These are phyloP conservation scores for Fimicolochytrium jonesii DNA, from an alignment of 192 early-diverging fungal species.

Conservation along the genomic window DNA sequence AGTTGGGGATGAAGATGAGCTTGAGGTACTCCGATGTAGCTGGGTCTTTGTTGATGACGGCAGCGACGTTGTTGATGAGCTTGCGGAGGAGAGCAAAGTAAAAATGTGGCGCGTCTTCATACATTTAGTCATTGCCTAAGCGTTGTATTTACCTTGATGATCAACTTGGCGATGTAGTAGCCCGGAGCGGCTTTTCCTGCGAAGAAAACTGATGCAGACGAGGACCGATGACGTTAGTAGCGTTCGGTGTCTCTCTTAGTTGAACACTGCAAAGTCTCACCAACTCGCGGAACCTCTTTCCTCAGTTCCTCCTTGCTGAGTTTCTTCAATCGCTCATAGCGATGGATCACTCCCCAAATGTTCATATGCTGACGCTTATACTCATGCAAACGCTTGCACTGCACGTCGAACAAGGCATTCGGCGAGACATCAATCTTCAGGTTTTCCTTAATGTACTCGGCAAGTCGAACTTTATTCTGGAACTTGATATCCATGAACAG, in stretches of 20 bases:
- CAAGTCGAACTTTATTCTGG: constrained; percentile 84
- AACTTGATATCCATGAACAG: constrained; percentile 89
- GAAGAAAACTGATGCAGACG: constrained; percentile 90
- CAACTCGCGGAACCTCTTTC: constrained; percentile 72
- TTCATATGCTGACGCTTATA: constrained; percentile 99
- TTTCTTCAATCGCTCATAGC: constrained; percentile 80
- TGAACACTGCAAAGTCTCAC: constrained; percentile 4
- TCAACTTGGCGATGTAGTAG: constrained; percentile 97
- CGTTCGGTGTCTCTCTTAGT: background rate
- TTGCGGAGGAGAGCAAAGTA: too few relatives aligned
- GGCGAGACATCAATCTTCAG: constrained; percentile 73
- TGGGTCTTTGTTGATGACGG: constrained; percentile 82
- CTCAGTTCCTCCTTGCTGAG: constrained; percentile 65
- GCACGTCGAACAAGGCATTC: constrained; percentile 89
- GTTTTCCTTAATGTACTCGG: constrained; percentile 71
- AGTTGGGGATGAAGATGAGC: constrained; percentile 96
- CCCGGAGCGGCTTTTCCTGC: constrained; percentile 96
- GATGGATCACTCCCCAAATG: constrained; percentile 91
- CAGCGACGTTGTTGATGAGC: constrained; percentile 93
- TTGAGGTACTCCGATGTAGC: constrained; percentile 80
- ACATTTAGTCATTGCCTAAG: too few relatives aligned
- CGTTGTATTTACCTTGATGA: too few relatives aligned
- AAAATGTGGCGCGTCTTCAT: too few relatives aligned
- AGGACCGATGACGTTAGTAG: background rate
- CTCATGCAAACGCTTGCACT: constrained; percentile 97